These are phyloP conservation scores for Monosporascus sp. DNA, from an alignment of 2,329 filamentous ascomycete species.

Conservation along the genomic window DNA sequence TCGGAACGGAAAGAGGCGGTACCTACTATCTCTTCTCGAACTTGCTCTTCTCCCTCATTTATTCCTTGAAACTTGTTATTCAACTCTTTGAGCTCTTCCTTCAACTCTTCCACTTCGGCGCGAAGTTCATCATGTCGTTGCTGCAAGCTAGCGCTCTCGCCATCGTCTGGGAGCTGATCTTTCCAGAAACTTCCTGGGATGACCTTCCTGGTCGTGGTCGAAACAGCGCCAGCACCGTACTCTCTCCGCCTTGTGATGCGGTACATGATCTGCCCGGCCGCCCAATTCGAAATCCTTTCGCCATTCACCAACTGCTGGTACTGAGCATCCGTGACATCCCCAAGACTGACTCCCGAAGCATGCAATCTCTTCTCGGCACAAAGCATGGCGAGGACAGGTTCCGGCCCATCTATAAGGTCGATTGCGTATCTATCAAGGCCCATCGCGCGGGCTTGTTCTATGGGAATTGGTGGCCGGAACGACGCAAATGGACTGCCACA, in stretches of 20 bases:
- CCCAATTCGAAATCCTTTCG: slow-evolving; percentile 59
- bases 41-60: slow-evolving; percentile 32
- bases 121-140: slow-evolving; percentile 41
- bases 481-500: slow-evolving; percentile 47
- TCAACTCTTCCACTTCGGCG: slow-evolving; percentile 29
- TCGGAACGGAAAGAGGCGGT: not conserved
- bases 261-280: slow-evolving; percentile 61
- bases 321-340: slow-evolving; percentile 60
- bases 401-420: slow-evolving; percentile 75
- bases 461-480: slow-evolving; percentile 49
- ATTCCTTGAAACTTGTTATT: slow-evolving; percentile 33
- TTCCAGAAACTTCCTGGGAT: slow-evolving; percentile 65
- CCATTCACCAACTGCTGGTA: slow-evolving; percentile 58
- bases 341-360: slow-evolving; percentile 57
- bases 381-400: slow-evolving; percentile 80
- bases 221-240: slow-evolving; percentile 70
- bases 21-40: slow-evolving; percentile 42
- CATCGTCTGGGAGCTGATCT: slow-evolving; percentile 65
- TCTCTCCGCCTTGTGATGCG: slow-evolving; percentile 66
- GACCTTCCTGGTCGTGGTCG: slow-evolving; percentile 61
- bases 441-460: slow-evolving; percentile 46
- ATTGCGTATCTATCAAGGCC: slow-evolving; percentile 78
- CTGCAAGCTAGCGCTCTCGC: slow-evolving; percentile 58
- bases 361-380: slow-evolving; percentile 69
- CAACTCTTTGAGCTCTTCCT: slow-evolving; percentile 26